phyloP scores from a whole-genome alignment of 1,139 yeast species.

The Meyerozyma carpophila region DNA sequence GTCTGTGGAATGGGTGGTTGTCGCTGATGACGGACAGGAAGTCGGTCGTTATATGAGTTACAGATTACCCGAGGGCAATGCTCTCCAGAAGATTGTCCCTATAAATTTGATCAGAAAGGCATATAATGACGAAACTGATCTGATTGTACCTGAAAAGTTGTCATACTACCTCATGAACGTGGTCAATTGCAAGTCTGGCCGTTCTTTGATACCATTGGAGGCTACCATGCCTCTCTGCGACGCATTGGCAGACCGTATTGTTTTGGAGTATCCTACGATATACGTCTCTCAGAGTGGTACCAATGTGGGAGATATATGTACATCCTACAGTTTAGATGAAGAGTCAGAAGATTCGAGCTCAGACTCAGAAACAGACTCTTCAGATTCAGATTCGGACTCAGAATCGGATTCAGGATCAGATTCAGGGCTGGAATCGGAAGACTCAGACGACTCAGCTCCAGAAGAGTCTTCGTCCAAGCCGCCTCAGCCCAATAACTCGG shows the following conservation, averaged over 20 bases:
- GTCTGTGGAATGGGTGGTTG: conserved; percentile 72
- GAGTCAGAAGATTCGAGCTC: neutral
- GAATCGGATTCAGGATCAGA: conserved; percentile 8
- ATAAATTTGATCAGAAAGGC: conserved; percentile 21
- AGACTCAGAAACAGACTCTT: conserved; percentile 2
- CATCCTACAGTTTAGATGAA: conserved; percentile 2
- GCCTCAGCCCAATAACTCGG: conserved; percentile 1
- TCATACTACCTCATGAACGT: conserved; percentile 32
- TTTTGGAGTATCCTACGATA: conserved; percentile 76
- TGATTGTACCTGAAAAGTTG: conserved; percentile 17
- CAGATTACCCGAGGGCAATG: conserved; percentile 36
- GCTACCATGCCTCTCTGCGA: conserved; percentile 28
- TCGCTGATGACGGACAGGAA: conserved; percentile 21
- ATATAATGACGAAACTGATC: conserved; percentile 6
- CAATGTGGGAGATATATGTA: conserved; percentile 2
- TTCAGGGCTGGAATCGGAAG: conserved; percentile 10
- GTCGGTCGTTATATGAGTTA: conserved; percentile 36
- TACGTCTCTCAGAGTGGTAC: conserved; percentile 23
- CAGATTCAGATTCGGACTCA: conserved; percentile 8
- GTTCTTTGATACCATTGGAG: conserved; percentile 21
- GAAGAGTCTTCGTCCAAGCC: conserved; percentile 18
- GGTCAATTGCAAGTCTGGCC: conserved; percentile 11
- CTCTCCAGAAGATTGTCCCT: conserved; percentile 37
- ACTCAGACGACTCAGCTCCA: conserved; percentile 12
- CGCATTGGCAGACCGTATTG: conserved; percentile 49